Base-by-base conservation (phyloP, 2,329 filamentous ascomycete species). In the Phaeophleospora eucalypticola region DNA sequence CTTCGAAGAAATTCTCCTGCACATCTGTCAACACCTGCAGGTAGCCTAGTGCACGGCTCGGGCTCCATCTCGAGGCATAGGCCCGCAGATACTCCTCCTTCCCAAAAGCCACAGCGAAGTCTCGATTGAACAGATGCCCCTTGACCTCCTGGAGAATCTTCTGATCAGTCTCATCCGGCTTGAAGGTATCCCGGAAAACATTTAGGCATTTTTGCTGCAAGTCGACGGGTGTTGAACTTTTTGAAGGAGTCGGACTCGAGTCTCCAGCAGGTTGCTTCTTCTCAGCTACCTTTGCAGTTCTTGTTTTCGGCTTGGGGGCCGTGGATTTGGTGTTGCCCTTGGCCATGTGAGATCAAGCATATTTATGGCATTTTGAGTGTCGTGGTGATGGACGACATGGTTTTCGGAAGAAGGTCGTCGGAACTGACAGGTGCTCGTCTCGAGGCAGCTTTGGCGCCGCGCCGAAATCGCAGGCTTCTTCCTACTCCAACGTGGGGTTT, bases 61-160 rank as follows among this genome's bases (percentile, higher is more conserved):
- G 87, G 67, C 89, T 95, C 90, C 91, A 98, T 58, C 93, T 75
- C 44, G 88, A 80, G 7, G 89, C 88, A 71, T 98, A 98, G 8
- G 86, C 87, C 51, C 86, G 81, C 15, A 96, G 76, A 58, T 84
- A 79, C 36, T 85, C 81, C 45, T 81, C 76, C 37, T 75, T 76
- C 0, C 82, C 82, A 69, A 97, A 98, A 0, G 91, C 91, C 14
- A 74, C 71, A 10, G 76, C 76, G 68, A 97, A 97, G 65, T 97
- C 87, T 24, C 93, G 81, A 48, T 86, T 83, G 65, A 85, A 97
- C 7, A 98, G 76, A 54, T 91, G 87, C 6, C 82, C 77, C 68
- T 97, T 98, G 52, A 97, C 80, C 43, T 84, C 80, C 63, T 95
- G 91, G 16, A 97, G 76, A 3, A 82, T 67, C 1, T 73, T 61